A percentile compares a stretch with the other conserved stretches of the same genome.
Evolutionary conservation across 176 grass and related monocot species (phyloP).

Genomic region (Cenchrus americanus): DNA sequence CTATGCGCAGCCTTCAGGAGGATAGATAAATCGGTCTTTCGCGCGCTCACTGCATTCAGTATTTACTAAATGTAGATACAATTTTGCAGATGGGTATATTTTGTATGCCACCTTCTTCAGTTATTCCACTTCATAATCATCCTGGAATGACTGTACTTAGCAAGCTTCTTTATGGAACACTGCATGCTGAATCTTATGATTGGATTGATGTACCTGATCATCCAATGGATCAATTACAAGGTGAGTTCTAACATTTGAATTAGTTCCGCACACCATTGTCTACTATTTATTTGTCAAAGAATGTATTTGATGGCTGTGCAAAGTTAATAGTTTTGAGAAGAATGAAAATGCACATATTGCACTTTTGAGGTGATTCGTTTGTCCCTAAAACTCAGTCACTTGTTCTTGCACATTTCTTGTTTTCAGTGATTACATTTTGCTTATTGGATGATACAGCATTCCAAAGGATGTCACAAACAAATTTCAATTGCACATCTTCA

Average conservation of each 20-base stretch:
- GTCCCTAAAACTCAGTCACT: not conserved
- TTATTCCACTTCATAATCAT: slow-evolving; percentile 99
- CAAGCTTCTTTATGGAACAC: slow-evolving; percentile 91
- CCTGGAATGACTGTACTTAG: slow-evolving; percentile 97
- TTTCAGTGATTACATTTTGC: not conserved
- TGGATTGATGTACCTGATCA: slow-evolving; percentile 69
- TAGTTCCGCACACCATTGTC: not conserved
- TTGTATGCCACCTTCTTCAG: slow-evolving; percentile 89
- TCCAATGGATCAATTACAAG: slow-evolving; percentile 50
- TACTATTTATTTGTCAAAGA: not conserved
- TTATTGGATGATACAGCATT: slow-evolving; percentile 16
- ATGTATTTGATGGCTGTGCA: not conserved
- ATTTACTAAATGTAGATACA: slow-evolving; percentile 15
- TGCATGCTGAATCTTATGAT: slow-evolving; percentile 94
- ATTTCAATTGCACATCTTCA: not conserved
- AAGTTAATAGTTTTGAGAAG: not conserved
- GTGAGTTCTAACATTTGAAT: slow-evolving; percentile 57
- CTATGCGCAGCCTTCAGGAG: not conserved
- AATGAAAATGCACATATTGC: not conserved
- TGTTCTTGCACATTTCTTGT: not conserved
- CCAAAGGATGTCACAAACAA: not conserved
- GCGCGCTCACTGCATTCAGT: not conserved
- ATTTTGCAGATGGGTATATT: slow-evolving; percentile 93
- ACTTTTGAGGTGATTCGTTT: not conserved
- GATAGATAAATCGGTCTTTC: not conserved